A percentile compares a stretch with the other conserved stretches of the same genome.
Evolutionary conservation across 306 rosid genomes (phyloP).

Genomic region (Luffa aegyptiaca): DNA sequence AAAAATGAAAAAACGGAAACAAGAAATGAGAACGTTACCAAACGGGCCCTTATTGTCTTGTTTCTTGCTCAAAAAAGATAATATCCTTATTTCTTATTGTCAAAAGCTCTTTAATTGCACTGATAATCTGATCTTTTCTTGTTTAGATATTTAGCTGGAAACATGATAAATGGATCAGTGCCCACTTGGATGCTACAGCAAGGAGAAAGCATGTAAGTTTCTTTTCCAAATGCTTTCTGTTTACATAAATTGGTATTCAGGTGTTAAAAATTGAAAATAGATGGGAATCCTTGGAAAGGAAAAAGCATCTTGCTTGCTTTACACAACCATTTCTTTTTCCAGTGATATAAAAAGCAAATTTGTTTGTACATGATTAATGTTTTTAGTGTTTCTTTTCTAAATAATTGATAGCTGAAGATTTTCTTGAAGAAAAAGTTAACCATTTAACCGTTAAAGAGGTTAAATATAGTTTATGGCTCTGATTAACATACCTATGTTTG

Average conservation of each 20-base stretch:
- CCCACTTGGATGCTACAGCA: conserved; percentile 23
- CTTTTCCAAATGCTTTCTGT: conserved; percentile 1
- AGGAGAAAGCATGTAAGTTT: conserved; percentile 22
- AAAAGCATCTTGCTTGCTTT: not conserved
- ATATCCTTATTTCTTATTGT: not conserved
- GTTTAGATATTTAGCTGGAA: conserved; percentile 33
- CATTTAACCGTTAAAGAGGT: not conserved
- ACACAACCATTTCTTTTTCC: not conserved
- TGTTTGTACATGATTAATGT: not conserved
- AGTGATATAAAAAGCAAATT: not conserved
- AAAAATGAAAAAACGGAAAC: too few species aligned
- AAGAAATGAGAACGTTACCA: too few species aligned
- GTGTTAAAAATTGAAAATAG: not conserved
- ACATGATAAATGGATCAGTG: conserved; percentile 27
- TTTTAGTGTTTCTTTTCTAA: not conserved
- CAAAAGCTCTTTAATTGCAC: not conserved
- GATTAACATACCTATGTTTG: not conserved
- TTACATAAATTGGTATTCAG: not conserved
- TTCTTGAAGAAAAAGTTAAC: not conserved
- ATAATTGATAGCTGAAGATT: not conserved
- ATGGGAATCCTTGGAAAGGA: not conserved
- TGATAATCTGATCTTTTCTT: not conserved
- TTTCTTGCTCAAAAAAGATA: not conserved
- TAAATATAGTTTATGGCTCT: not conserved
- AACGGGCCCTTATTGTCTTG: too few species aligned